These are phyloP conservation scores for Kluyveromyces siamensis DNA, from an alignment of 805 yeast genomes.

Conservation along the genomic window DNA sequence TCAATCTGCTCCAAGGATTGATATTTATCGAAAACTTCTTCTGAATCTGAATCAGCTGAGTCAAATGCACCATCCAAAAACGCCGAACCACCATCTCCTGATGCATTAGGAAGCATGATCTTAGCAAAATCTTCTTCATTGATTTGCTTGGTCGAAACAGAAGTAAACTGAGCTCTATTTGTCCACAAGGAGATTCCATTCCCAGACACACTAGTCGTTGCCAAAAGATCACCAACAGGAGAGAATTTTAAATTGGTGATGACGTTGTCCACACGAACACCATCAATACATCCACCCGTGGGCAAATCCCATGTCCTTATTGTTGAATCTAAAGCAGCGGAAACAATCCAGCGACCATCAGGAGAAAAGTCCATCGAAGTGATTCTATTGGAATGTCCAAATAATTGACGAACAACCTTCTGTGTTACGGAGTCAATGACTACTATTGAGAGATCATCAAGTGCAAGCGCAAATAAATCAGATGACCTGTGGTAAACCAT, in stretches of 20 bases:
- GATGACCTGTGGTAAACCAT: conserved; percentile 74
- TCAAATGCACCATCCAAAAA: conserved; percentile 73
- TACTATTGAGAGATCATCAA: conserved; percentile 79
- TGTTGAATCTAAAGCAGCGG: conserved; percentile 76
- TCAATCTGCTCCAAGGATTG: conserved; percentile 56
- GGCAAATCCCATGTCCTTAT: conserved; percentile 96
- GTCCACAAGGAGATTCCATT: conserved; percentile 92
- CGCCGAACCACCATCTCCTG: conserved; percentile 69
- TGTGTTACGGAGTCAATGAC: conserved; percentile 77
- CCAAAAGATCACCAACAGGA: conserved; percentile 81
- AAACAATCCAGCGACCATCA: conserved; percentile 90
- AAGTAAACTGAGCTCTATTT: conserved; percentile 73
- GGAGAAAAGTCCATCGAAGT: conserved; percentile 87
- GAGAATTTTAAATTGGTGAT: conserved; percentile 76
- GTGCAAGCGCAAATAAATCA: conserved; percentile 73
- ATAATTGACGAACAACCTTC: conserved; percentile 73
- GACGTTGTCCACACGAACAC: conserved; percentile 67
- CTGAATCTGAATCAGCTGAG: conserved; percentile 29
- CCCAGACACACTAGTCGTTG: conserved; percentile 85
- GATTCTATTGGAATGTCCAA: conserved; percentile 85
- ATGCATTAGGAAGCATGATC: conserved; percentile 59
- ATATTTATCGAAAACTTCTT: conserved; percentile 31
- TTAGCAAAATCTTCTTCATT: conserved; percentile 64
- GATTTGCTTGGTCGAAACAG: conserved; percentile 65
- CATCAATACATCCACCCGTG: conserved; percentile 94